Evolutionary conservation across 768 basidiomycete genomes (phyloP), one percentile per base, ranked within the genome.

Genomic region (Leccinum uliginosum): DNA sequence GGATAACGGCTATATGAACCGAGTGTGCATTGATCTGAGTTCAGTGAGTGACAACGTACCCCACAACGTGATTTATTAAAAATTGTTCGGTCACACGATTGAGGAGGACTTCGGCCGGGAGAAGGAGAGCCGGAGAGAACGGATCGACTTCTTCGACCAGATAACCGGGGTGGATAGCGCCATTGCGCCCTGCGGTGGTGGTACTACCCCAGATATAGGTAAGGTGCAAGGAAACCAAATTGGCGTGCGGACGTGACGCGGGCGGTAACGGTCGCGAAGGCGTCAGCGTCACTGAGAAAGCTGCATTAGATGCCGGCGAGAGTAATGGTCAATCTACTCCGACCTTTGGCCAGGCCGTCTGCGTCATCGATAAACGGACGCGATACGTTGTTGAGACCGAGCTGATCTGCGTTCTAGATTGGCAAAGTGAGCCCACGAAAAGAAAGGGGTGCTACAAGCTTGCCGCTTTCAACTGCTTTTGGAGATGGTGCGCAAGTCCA

Each of bases 311-410:
- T 32, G 24, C 51, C 11, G 53, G 27, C 23, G 46, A 45, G 35
- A 26, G 43, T 8, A 21, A 51, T 57, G 62, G 56, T 53, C 26
- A 59, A 19, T 38, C 0, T 10, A 14, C n/a, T 61, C 70, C 49
- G 65, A 82, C 80, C 53, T 71, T 76, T 80, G 30, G 73, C 67
- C 9, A 68, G 59, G 50, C 71, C 74, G 56, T 78, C 79, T 46
- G 73, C 67, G 21, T 78, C 72, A 60, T 80, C 78, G 21, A 83
- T 65, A 59, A 76, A 77, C 21, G 79, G 62, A 57, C 77, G 72
- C n/a, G 87, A 87, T 40, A 89, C 72, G 49, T 73, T 75, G 56
- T 78, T 78, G 52, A 90, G 71, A 35, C 83, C 85, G 11, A 90
- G 78, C 56, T 77, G 76, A 40, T 65, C 60, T 19, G 82, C 74